phyloP scores from a whole-genome alignment of 768 basidiomycete species.

The Boletus sensibilis region DNA sequence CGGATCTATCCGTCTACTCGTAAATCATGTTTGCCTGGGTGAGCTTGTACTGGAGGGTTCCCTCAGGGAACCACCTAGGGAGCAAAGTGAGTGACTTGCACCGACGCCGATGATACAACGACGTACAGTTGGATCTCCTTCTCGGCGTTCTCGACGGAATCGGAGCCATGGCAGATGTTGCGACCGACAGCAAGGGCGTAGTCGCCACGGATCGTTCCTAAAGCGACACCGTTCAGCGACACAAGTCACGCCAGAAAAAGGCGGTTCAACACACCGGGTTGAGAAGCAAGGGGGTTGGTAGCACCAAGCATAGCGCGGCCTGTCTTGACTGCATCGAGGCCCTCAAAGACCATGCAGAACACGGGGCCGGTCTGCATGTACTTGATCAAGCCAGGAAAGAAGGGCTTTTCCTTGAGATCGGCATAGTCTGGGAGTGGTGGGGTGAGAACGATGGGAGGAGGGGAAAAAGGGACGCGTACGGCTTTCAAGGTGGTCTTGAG shows the following conservation, averaged over 20 bases:
- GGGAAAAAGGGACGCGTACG: slow-evolving; percentile 43
- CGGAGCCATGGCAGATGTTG: slow-evolving; percentile 92
- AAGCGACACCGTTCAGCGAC: slow-evolving; percentile 1
- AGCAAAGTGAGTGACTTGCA: slow-evolving; percentile 4
- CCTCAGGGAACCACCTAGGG: slow-evolving; percentile 89
- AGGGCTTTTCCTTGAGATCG: slow-evolving; percentile 90
- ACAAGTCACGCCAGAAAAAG: background rate
- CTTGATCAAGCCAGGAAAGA: slow-evolving; percentile 95
- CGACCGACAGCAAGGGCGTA: slow-evolving; percentile 92
- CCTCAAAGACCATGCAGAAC: slow-evolving; percentile 94
- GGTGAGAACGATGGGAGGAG: background rate
- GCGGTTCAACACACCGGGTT: slow-evolving; percentile 58
- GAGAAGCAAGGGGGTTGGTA: slow-evolving; percentile 92
- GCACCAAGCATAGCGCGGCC: slow-evolving; percentile 95
- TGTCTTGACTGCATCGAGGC: slow-evolving; percentile 91
- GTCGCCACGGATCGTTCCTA: slow-evolving; percentile 95
- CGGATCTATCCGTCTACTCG: slow-evolving; percentile 49
- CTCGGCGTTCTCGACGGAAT: slow-evolving; percentile 84
- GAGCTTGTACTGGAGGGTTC: slow-evolving; percentile 67
- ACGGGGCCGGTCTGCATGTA: slow-evolving; percentile 98
- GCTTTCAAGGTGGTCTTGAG: slow-evolving; percentile 84
- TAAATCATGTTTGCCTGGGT: slow-evolving; percentile 72
- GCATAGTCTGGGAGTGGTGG: slow-evolving; percentile 69
- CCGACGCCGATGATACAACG: background rate
- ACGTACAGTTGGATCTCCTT: slow-evolving; percentile 93